Conservation (phyloP, 192 early-diverging fungal genomes). For the Coemansia sp. region DNA sequence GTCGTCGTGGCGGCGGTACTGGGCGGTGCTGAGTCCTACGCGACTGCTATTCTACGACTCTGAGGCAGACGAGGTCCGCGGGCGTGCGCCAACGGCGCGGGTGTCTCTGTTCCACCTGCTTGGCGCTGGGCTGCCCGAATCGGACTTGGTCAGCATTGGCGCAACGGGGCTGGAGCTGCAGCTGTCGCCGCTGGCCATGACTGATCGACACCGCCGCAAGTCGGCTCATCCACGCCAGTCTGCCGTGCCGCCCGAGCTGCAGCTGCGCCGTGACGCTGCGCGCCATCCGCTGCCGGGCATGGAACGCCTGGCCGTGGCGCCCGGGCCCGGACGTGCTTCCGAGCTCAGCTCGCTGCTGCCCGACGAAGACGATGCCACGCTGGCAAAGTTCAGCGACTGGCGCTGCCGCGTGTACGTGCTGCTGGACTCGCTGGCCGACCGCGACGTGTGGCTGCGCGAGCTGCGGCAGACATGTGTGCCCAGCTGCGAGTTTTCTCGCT, state of each 20-base stretch:
- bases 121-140: constrained; percentile 32
- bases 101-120: constrained; percentile 49
- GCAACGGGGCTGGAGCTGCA: constrained; percentile 50
- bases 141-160: constrained; percentile 49
- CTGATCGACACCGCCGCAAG: constrained; percentile 53
- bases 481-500: constrained; percentile 44
- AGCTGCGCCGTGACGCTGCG: constrained; percentile 7
- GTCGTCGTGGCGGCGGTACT: constrained; percentile 55
- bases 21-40: constrained; percentile 44
- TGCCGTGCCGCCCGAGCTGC: constrained; percentile 1
- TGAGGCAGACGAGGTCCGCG: constrained; percentile 28
- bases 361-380: constrained; percentile 32
- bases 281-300: constrained; percentile 14
- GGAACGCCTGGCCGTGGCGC: background rate
- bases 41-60: constrained; percentile 44
- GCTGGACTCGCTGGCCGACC: constrained; percentile 38
- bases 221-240: constrained; percentile 44
- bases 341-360: constrained; percentile 7
- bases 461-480: constrained; percentile 30
- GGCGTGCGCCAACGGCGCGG: constrained; percentile 24
- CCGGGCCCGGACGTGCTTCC: background rate
- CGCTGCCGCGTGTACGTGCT: constrained; percentile 55
- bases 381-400: constrained; percentile 44
- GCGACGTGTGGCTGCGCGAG: constrained; percentile 46
- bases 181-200: constrained; percentile 52